A percentile compares a stretch with the other conserved stretches of the same genome.
phyloP scores from a whole-genome alignment of 176 grass and related monocot genomes.

The Musa acuminata region DNA sequence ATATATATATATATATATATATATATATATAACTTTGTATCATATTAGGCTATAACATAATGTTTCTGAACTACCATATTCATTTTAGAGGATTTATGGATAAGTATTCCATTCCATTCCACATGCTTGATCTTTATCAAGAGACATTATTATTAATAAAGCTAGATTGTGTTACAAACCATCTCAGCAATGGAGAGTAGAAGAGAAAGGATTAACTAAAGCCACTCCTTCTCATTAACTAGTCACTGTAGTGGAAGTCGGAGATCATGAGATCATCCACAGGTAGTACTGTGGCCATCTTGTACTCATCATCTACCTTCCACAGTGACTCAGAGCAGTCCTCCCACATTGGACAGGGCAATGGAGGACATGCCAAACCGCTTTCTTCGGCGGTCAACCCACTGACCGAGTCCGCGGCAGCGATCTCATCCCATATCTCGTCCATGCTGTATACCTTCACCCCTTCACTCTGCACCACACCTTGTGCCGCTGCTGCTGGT shows the following conservation, averaged over 20 bases:
- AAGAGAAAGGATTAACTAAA: too few relatives aligned
- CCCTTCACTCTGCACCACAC: neutral
- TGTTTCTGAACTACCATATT: too few relatives aligned
- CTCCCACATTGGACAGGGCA: neutral
- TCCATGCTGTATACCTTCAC: constrained; percentile 8
- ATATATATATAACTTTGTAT: too few relatives aligned
- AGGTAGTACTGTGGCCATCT: neutral
- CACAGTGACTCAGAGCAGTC: neutral
- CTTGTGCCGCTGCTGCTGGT: neutral
- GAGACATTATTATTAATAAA: too few relatives aligned
- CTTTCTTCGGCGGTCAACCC: neutral
- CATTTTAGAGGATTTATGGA: too few relatives aligned
- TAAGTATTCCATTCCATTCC: too few relatives aligned
- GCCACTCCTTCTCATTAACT: neutral
- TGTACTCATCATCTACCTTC: neutral
- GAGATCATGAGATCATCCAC: neutral
- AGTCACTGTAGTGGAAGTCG: neutral
- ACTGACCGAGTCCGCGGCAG: neutral
- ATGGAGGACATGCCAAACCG: neutral
- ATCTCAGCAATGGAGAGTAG: too few relatives aligned
- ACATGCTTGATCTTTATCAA: too few relatives aligned
- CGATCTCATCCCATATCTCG: constrained; percentile 10
- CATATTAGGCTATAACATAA: too few relatives aligned
- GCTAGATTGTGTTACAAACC: too few relatives aligned
- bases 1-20: too few relatives aligned